Evolutionary conservation across 1,284 basidiomycete genomes (phyloP).

Genomic region (Trichosporon asahii): DNA sequence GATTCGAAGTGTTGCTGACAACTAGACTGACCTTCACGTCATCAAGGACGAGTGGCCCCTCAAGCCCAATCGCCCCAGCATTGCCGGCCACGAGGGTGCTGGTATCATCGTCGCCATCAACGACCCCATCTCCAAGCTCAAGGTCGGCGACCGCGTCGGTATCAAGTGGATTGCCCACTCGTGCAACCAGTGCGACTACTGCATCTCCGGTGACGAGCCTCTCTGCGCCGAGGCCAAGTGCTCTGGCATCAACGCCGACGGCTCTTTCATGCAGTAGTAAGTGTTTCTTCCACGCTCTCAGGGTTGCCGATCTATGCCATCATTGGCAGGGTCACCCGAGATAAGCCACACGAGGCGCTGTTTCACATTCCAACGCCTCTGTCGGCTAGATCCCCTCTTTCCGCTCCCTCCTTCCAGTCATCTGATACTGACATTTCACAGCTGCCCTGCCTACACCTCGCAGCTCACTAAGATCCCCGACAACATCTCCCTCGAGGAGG

Average conservation of each 20-base stretch:
- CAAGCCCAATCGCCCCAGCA: constrained; percentile 63
- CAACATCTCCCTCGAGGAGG: constrained; percentile 61
- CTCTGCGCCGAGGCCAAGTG: constrained; percentile 61
- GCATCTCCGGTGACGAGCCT: constrained; percentile 65
- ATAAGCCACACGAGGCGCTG: neutral
- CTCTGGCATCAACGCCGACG: constrained; percentile 62
- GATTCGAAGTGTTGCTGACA: constrained; percentile 34
- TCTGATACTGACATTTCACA: constrained; percentile 6
- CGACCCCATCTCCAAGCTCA: constrained; percentile 58
- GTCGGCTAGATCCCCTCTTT: neutral
- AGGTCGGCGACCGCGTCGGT: constrained; percentile 58
- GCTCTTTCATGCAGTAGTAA: constrained; percentile 35
- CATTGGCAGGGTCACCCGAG: neutral
- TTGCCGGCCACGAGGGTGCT: constrained; percentile 62
- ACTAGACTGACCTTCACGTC: constrained; percentile 77
- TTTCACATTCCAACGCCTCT: neutral
- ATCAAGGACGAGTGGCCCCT: constrained; percentile 68
- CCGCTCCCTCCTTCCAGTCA: neutral
- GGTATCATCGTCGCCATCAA: constrained; percentile 71
- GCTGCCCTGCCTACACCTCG: constrained; percentile 57
- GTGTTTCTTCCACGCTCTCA: constrained; percentile 6
- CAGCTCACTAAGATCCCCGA: constrained; percentile 75
- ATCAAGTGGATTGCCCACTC: constrained; percentile 76
- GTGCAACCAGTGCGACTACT: constrained; percentile 70
- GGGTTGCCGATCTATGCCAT: neutral